Base-by-base conservation (phyloP, 2,329 filamentous ascomycete species). In the Aureobasidium musti region DNA sequence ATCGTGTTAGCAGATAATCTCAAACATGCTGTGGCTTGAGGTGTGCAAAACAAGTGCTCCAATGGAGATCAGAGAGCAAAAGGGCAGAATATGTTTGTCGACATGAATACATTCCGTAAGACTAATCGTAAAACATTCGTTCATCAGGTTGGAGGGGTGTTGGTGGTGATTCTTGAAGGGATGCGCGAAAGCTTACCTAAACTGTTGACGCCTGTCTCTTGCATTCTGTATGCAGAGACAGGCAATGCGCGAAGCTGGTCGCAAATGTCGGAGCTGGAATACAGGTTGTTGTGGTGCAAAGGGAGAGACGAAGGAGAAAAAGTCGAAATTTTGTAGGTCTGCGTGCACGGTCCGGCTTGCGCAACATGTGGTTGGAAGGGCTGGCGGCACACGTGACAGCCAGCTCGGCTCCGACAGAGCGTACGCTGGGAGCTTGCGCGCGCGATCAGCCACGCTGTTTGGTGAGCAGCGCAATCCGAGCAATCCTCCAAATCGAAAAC, bases 121-220 rank as follows among this genome's bases (percentile, higher is more conserved):
- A 63, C 59, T 63, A 63, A 63, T 63, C 59, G 59, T 63, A 63
- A 63, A 63, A 63, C 30, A 63, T 63, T 63, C 59, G 59, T 63
- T 63, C 59, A 63, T 63, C 59, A 63, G 59, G 45, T 41, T 19
- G 59, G 33, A 52, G 35, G 21, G 30, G 43, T 21, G 23, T 37
- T 39, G 21, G 6, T 35, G 26, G 21, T 26, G 30, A 5, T 49
- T 45, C 4, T 17, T 39, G 30, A 6, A 45, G 19, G n/a, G 21
- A 17, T 26, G 59, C 45, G 28, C 23, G 28, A 26, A 50, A 50
- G 59, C 59, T 63, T 63, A 63, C 59, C 59, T 63, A 21, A 4
- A 21, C 2, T 1, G 4, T 19, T 7, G 33, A 6, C 2, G 59
- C 59, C 59, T 39, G 45, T 41, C 45, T 50, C 21, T 39, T 41